Base-by-base conservation (phyloP, 768 basidiomycete genomes). In the Dioszegia crocea region DNA sequence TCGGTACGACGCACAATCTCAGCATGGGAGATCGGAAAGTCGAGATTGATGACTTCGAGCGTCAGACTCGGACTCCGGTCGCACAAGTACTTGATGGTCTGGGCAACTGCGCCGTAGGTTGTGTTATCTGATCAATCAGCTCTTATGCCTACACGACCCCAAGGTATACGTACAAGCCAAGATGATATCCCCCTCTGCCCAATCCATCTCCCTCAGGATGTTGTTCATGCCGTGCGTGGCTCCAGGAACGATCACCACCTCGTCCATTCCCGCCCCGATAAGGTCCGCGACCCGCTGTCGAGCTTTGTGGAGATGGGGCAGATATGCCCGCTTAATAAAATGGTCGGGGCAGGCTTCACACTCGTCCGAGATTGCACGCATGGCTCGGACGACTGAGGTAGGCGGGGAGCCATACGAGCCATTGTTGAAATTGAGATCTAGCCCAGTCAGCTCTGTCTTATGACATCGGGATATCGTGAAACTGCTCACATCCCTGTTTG, bases 201-300 rank as follows among this genome's bases (percentile, higher is more conserved):
- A 89, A 36, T 81, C 78, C 29, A 91, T 79, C 59, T 88, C 88
- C 46, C 81, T 77, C 30, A 88, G 70, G 49, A 91, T 78, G 10
- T 84, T 87, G 63, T 85, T 84, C 31, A 91, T 64, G 2, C 83
- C 87, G 62, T 83, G 80, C 0, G 85, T 85, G 0, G 86, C 82
- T 64, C 88, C 88, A 0, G 81, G 75, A 0, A 70, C 69, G 14
- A 83, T 64, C 8, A 77, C 73, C 39, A 64, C 60, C 48, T 80
- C 78, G 19, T 78, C 74, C 17, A 48, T 27, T 11, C 70, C 58
- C 9, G 76, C 77, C 27, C 67, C 63, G 26, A 79, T 67, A 21
- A 79, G 36, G 3, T 70, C 61, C 1, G 78, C 75, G 2, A 76
- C 56, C 19, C 63, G 52, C 21, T 61, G 30, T 10, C 76, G 63